phyloP scores from a whole-genome alignment of 495 filamentous ascomycete genomes.

The Xylaria venustula region DNA sequence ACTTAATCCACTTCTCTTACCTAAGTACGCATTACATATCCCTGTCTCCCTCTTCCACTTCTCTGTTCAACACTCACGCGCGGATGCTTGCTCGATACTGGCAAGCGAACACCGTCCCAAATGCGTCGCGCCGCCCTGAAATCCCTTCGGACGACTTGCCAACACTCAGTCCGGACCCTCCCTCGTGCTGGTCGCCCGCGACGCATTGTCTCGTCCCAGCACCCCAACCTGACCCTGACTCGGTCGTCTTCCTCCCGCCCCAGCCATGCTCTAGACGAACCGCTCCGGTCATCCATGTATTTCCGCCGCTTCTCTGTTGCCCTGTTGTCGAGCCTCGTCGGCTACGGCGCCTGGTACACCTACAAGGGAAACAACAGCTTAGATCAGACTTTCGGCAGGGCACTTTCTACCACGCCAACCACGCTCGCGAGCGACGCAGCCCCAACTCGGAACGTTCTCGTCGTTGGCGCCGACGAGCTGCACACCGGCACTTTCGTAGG shows the following conservation, averaged over 20 bases:
- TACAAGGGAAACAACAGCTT: slow-evolving; percentile 37
- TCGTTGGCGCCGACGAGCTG: slow-evolving; percentile 80
- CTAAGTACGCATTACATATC: background rate
- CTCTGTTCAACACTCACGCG: slow-evolving; percentile 13
- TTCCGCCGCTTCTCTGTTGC: slow-evolving; percentile 44
- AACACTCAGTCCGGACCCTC: slow-evolving; percentile 40
- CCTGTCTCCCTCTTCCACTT: slow-evolving; percentile 9
- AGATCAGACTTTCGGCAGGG: slow-evolving; percentile 26
- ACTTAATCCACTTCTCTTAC: background rate
- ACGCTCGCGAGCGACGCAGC: slow-evolving; percentile 24
- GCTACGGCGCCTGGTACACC: slow-evolving; percentile 51
- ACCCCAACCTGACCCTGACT: slow-evolving; percentile 22
- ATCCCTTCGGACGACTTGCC: slow-evolving; percentile 44
- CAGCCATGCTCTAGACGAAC: slow-evolving; percentile 31
- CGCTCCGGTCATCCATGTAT: slow-evolving; percentile 51
- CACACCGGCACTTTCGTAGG: slow-evolving; percentile 79
- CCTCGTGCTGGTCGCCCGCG: slow-evolving; percentile 37
- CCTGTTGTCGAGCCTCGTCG: slow-evolving; percentile 46
- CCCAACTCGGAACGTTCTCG: slow-evolving; percentile 55
- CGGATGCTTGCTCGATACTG: slow-evolving; percentile 11
- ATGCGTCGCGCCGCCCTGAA: slow-evolving; percentile 49
- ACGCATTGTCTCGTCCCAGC: slow-evolving; percentile 20
- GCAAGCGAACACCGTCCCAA: slow-evolving; percentile 25
- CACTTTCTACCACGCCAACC: slow-evolving; percentile 28
- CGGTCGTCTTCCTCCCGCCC: slow-evolving; percentile 20